Evolutionary conservation across 768 basidiomycete species (phyloP).

Genomic region (Rubroboletus satanas): DNA sequence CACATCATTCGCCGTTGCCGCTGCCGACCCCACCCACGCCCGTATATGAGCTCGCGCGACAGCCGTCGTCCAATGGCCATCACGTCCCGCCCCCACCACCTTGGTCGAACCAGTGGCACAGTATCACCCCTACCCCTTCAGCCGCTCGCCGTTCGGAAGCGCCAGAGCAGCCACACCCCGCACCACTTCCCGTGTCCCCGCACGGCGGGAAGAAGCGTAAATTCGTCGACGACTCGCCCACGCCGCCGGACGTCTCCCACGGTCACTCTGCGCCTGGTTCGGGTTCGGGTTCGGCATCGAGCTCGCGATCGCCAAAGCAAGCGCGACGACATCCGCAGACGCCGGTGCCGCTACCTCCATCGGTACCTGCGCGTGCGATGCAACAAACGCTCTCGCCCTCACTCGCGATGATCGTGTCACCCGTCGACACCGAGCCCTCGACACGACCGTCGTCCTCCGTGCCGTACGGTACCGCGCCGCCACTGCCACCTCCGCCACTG

Average conservation of each 20-base stretch:
- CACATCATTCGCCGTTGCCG: constrained; percentile 30
- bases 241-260: constrained; percentile 18
- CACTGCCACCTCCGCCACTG: constrained; percentile 13
- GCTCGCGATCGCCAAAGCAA: constrained; percentile 32
- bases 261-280: constrained; percentile 11
- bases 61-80: constrained; percentile 31
- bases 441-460: constrained; percentile 30
- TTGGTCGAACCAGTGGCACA: constrained; percentile 34
- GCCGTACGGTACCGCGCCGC: constrained; percentile 13
- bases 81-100: constrained; percentile 35
- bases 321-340: constrained; percentile 34
- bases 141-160: constrained; percentile 23
- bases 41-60: constrained; percentile 31
- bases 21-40: constrained; percentile 34
- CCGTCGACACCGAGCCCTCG: constrained; percentile 32
- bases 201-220: constrained; percentile 35
- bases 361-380: constrained; percentile 29
- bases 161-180: constrained; percentile 16
- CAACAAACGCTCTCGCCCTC: constrained; percentile 34
- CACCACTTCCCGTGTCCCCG: constrained; percentile 23
- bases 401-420: constrained; percentile 35
- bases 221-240: constrained; percentile 33
- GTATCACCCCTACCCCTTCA: constrained; percentile 11
- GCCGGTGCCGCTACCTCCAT: constrained; percentile 25
- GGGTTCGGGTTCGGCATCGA: constrained; percentile 13